These are phyloP conservation scores for Xylaria sp. DNA, from an alignment of 2,329 filamentous ascomycete genomes.

Conservation along the genomic window DNA sequence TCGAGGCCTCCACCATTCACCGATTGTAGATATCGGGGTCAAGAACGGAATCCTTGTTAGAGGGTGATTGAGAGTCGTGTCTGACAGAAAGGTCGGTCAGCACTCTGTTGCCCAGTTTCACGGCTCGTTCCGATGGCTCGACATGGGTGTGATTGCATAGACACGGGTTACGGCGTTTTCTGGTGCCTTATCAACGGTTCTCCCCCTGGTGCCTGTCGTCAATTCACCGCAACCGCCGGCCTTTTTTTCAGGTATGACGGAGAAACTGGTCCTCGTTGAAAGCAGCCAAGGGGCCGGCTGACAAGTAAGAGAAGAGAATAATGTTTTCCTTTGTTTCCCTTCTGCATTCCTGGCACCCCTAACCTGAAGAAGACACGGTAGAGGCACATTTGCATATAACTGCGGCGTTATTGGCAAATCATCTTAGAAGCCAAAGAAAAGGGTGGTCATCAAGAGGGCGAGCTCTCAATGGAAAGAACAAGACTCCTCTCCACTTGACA, in stretches of 20 bases:
- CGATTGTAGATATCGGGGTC: constrained; percentile 32
- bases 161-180: constrained; percentile 31
- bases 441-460: constrained; percentile 16
- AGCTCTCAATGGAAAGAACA: constrained; percentile 3
- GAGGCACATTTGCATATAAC: constrained; percentile 28
- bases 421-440: constrained; percentile 25
- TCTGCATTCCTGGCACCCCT: constrained; percentile 12
- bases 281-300: constrained; percentile 3
- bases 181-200: constrained; percentile 23
- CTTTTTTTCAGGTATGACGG: constrained; percentile 1
- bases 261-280: constrained; percentile 1
- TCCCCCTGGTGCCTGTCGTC: constrained; percentile 5
- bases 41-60: constrained; percentile 11
- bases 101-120: constrained; percentile 7
- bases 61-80: constrained; percentile 9
- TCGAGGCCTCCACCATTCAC: constrained; percentile 73
- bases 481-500: constrained; percentile 17
- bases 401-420: constrained; percentile 30
- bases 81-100: constrained; percentile 11
- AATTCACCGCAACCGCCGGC: constrained; percentile 11
- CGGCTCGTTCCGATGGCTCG: constrained; percentile 18
- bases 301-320: constrained; percentile 8
- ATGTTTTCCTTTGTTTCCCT: constrained; percentile 9
- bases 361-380: constrained; percentile 18
- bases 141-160: constrained; percentile 29